phyloP scores from a whole-genome alignment of 768 basidiomycete species.

The Pleurotus cornucopiae region DNA sequence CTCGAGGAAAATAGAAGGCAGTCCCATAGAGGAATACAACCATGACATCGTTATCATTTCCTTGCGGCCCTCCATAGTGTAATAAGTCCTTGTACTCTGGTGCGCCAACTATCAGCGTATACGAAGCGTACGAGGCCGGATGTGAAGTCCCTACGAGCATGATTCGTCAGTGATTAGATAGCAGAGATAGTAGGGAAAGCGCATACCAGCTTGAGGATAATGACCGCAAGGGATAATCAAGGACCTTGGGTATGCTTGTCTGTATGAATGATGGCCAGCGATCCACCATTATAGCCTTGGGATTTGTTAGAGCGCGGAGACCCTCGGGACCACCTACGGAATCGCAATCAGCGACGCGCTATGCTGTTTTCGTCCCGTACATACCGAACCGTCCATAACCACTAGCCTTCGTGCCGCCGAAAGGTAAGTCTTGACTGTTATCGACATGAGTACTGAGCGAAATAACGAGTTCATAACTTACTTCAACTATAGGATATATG shows the following conservation, averaged over 20 bases:
- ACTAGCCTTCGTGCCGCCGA: slow-evolving; percentile 87
- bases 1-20: too few relatives aligned
- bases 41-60: slow-evolving; percentile 16
- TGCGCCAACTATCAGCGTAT: slow-evolving; percentile 50
- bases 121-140: slow-evolving; percentile 46
- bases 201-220: slow-evolving; percentile 70
- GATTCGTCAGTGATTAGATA: not conserved
- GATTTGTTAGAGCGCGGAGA: slow-evolving; percentile 79
- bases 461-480: slow-evolving; percentile 26
- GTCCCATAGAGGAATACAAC: too few relatives aligned
- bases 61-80: slow-evolving; percentile 31
- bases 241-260: slow-evolving; percentile 78
- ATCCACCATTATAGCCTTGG: slow-evolving; percentile 85
- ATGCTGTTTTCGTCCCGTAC: not conserved
- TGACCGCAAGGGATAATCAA: slow-evolving; percentile 85
- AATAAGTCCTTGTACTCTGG: slow-evolving; percentile 38
- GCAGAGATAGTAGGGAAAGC: not conserved
- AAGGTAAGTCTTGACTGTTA: slow-evolving; percentile 82
- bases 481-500: slow-evolving; percentile 51
- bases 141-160: slow-evolving; percentile 41
- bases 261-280: slow-evolving; percentile 80
- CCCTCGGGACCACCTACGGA: slow-evolving; percentile 88
- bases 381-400: slow-evolving; percentile 92
- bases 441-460: slow-evolving; percentile 11
- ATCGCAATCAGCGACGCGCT: slow-evolving; percentile 10